Evolutionary conservation across 192 early-diverging fungal genomes (phyloP), one percentile per base, ranked within the genome.

Genomic region (Coemansia sp.): DNA sequence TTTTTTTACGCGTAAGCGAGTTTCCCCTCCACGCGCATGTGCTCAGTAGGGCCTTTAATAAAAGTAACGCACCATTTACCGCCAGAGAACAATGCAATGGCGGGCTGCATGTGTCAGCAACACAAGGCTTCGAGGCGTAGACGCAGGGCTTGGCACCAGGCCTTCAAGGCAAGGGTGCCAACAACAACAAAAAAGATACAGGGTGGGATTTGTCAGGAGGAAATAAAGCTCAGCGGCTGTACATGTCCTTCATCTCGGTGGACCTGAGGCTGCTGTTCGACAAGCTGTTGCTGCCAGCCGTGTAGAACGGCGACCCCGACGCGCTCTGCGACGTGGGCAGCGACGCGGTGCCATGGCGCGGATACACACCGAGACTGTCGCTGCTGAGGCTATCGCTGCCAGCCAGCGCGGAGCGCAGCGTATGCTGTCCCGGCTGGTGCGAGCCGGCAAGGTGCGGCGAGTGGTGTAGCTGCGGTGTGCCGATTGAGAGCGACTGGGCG

Each of bases 201-300:
- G 18, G 8, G 8, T 31, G 19, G 42, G 42, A 14, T 46, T 52
- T 55, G n/a, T n/a, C n/a, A n/a, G n/a, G n/a, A n/a, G n/a, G n/a
- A n/a, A n/a, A n/a, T n/a, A n/a, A n/a, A n/a, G n/a, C n/a, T n/a
- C n/a, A 77, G 46, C 74, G 74, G 43, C 53, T 65, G 65, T 77
- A 77, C 60, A 71, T 56, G 54, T 71, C 75, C 49, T 64, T 77
- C 64, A 77, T 69, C 19, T 77, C 75, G 49, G 30, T 56, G 21
- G 75, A 77, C 44, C 65, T 68, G 22, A 77, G 58, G 27, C 69
- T 77, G 49, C 68, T 77, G 28, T 54, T 71, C 14, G 75, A 77
- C 29, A 77, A 42, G 55, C 62, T 77, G 53, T 50, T 70, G 53
- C 47, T 50, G 12, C 75, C 69, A n/a, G 67, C 49, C 10, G 68